phyloP scores from a whole-genome alignment of 2,329 filamentous ascomycete species.

The Sphaerulina populicola region DNA sequence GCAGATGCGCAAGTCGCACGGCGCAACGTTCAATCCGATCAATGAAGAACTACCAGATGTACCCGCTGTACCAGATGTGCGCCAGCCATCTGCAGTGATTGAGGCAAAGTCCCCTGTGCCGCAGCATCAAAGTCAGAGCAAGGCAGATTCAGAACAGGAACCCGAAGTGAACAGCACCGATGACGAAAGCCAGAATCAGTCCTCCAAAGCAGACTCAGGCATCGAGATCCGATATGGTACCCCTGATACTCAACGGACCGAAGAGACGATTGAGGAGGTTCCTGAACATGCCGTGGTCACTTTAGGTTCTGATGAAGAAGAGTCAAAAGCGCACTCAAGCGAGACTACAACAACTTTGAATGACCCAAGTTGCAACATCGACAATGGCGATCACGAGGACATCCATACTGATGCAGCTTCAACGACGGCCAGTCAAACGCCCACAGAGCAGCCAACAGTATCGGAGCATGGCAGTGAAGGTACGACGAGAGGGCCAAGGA shows the following conservation, averaged over 20 bases:
- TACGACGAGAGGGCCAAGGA: slow-evolving; percentile 7
- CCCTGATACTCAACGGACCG: slow-evolving; percentile 12
- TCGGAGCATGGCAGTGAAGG: slow-evolving; percentile 9
- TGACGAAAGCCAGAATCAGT: slow-evolving; percentile 21
- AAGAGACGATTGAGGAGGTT: slow-evolving; percentile 10
- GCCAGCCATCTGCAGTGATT: slow-evolving; percentile 1
- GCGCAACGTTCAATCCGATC: slow-evolving; percentile 1
- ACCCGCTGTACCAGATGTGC: slow-evolving; percentile 18
- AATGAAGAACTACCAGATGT: slow-evolving; percentile 18
- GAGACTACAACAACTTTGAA: background rate
- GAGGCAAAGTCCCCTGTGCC: slow-evolving; percentile 9
- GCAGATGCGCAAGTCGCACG: slow-evolving; percentile 47
- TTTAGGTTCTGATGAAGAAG: background rate
- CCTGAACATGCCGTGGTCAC: background rate
- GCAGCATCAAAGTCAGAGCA: background rate
- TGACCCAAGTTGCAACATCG: background rate
- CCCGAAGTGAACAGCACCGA: slow-evolving; percentile 12
- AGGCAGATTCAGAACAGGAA: background rate
- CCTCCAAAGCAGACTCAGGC: slow-evolving; percentile 48
- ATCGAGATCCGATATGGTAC: slow-evolving; percentile 43
- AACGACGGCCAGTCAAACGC: slow-evolving; percentile 11
- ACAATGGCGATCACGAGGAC: slow-evolving; percentile 1
- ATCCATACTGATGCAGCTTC: slow-evolving; percentile 9
- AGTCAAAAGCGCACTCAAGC: background rate
- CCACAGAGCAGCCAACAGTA: slow-evolving; percentile 9